Evolutionary conservation across 129 eudicot species (phyloP).

Genomic region (Solidago caesia): DNA sequence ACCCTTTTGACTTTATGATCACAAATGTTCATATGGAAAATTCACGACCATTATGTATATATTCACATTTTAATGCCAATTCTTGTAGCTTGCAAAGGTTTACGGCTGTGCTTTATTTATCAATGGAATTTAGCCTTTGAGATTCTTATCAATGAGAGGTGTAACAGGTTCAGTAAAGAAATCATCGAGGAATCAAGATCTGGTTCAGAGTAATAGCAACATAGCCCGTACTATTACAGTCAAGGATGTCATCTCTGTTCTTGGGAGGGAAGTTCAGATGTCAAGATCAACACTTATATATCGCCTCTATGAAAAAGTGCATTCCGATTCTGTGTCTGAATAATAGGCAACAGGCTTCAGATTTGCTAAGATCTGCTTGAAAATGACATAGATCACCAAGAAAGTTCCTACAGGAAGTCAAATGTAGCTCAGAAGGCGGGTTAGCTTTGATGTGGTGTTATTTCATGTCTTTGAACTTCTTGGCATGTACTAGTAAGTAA

Average conservation of each 20-base stretch:
- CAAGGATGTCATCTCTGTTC: constrained; percentile 73
- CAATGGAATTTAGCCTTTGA: not conserved
- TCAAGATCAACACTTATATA: constrained; percentile 53
- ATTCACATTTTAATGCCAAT: not conserved
- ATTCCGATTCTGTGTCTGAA: constrained; percentile 36
- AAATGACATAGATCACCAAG: not conserved
- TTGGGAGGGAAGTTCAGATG: constrained; percentile 84
- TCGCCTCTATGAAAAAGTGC: constrained; percentile 49
- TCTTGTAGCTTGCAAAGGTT: not conserved
- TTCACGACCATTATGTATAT: not conserved
- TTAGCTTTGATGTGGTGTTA: not conserved
- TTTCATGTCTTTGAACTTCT: not conserved
- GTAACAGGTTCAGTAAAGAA: constrained; percentile 39
- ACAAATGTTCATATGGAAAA: no score
- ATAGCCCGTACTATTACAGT: constrained; percentile 49
- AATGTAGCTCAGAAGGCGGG: not conserved
- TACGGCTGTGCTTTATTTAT: not conserved
- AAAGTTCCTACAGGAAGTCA: not conserved
- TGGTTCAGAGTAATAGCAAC: constrained; percentile 21
- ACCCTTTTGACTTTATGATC: not conserved
- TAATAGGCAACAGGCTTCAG: not conserved
- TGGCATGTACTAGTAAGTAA: not conserved
- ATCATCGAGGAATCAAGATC: constrained; percentile 48
- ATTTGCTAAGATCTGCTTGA: not conserved
- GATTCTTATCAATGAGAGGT: not conserved